A percentile compares a stretch with the other conserved stretches of the same genome.
phyloP scores from a whole-genome alignment of 1,284 basidiomycete species.

The Butyriboletus pseudospeciosus region DNA sequence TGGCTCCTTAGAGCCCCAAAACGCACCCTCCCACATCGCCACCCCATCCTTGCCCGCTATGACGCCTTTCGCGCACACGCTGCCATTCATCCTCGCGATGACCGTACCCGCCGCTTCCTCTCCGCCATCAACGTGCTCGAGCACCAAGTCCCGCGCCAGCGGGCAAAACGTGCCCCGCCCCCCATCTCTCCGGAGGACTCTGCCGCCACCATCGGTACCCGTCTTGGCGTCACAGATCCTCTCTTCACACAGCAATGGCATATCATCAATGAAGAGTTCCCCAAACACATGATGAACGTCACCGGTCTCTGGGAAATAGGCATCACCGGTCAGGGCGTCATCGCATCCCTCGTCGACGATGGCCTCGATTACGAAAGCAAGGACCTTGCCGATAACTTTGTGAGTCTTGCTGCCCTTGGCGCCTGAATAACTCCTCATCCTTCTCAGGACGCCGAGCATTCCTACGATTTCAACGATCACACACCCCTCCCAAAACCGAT shows the following conservation, averaged over 20 bases:
- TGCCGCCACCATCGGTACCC: constrained; percentile 50
- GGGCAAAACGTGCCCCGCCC: constrained; percentile 68
- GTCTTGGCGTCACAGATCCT: constrained; percentile 80
- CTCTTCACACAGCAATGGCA: constrained; percentile 92
- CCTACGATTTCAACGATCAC: constrained; percentile 98
- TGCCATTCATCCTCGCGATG: constrained; percentile 19
- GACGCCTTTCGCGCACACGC: constrained; percentile 43
- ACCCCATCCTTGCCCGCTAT: constrained; percentile 53
- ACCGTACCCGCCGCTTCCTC: constrained; percentile 41
- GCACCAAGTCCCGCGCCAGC: constrained; percentile 58
- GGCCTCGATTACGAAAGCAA: constrained; percentile 88
- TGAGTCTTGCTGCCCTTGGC: constrained; percentile 42
- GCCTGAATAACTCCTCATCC: constrained; percentile 1
- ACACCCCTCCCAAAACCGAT: constrained; percentile 82
- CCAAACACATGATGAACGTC: constrained; percentile 81
- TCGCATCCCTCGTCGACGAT: constrained; percentile 92
- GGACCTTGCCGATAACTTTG: constrained; percentile 89
- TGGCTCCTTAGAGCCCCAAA: constrained; percentile 78
- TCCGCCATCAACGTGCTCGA: constrained; percentile 55
- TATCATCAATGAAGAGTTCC: constrained; percentile 71
- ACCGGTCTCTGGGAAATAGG: constrained; percentile 83
- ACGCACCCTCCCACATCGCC: constrained; percentile 25
- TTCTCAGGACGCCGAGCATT: constrained; percentile 77
- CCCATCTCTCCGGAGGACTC: constrained; percentile 37
- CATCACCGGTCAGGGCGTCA: constrained; percentile 81